Evolutionary conservation across 192 early-diverging fungal species (phyloP).

Genomic region (Chytriomyces hyalinus): DNA sequence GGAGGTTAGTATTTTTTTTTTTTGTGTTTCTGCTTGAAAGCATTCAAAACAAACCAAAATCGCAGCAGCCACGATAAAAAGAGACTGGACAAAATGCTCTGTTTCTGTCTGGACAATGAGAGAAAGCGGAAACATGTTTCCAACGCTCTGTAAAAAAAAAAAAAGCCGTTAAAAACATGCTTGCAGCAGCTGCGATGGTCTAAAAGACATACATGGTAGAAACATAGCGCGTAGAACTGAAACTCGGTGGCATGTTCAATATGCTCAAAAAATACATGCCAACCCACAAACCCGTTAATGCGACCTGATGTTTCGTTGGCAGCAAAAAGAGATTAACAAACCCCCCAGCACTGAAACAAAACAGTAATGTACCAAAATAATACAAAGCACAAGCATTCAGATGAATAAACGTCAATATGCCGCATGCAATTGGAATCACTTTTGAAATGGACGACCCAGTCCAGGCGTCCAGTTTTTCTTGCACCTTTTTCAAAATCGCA

Average conservation of each 20-base stretch:
- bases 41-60: no score
- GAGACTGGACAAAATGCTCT: slow-evolving; percentile 12
- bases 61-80: slow-evolving; percentile 8
- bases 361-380: slow-evolving; percentile 24
- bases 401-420: slow-evolving; percentile 33
- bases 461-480: not conserved
- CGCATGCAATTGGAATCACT: not conserved
- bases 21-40: no score
- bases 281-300: not conserved
- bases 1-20: not conserved
- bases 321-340: no score
- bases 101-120: slow-evolving; percentile 7
- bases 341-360: not conserved
- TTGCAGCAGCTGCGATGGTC: no score
- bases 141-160: slow-evolving; percentile 28
- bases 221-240: not conserved
- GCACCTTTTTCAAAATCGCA: slow-evolving; percentile 4
- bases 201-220: not conserved
- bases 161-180: not conserved
- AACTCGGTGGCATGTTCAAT: not conserved
- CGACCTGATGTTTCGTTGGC: not conserved
- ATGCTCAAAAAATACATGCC: not conserved
- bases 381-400: slow-evolving; percentile 32
- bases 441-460: slow-evolving; percentile 9
- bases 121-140: slow-evolving; percentile 40